Evolutionary conservation across 192 early-diverging fungal genomes (phyloP).

Genomic region (Rhizoclosmatium globosum): DNA sequence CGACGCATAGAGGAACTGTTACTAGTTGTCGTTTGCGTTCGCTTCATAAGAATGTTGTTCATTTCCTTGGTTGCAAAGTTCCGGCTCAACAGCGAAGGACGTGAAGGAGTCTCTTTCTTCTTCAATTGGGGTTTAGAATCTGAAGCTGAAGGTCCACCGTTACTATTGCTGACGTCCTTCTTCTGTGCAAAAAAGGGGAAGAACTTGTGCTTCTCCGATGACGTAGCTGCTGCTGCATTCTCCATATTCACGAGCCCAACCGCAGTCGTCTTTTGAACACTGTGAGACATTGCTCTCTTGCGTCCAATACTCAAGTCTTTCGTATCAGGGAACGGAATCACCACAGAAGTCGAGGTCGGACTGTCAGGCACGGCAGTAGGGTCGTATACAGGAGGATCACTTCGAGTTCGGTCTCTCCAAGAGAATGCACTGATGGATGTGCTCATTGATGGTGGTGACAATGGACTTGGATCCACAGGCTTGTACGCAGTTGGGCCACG

Average conservation of each 20-base stretch:
- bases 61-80: conserved; percentile 37
- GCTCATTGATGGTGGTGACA: conserved; percentile 3
- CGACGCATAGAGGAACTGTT: conserved; percentile 47
- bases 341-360: background rate
- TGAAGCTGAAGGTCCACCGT: background rate
- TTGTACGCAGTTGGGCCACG: conserved; percentile 20
- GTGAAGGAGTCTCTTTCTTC: background rate
- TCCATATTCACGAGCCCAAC: background rate
- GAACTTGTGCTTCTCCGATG: conserved; percentile 9
- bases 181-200: background rate
- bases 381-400: conserved; percentile 19
- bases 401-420: conserved; percentile 17
- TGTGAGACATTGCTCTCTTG: conserved; percentile 26
- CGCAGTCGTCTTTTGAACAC: conserved; percentile 7
- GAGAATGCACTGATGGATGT: conserved; percentile 1
- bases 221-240: conserved; percentile 12
- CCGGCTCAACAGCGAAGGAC: conserved; percentile 32
- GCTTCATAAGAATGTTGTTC: conserved; percentile 40
- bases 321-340: conserved; percentile 3
- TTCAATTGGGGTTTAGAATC: background rate
- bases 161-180: background rate
- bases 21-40: conserved; percentile 43
- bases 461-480: conserved; percentile 16
- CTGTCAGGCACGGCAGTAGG: background rate
- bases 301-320: conserved; percentile 12